A percentile compares a stretch with the other conserved stretches of the same genome.
Evolutionary conservation across 768 basidiomycete species (phyloP).

Genomic region (Mrakia frigida): DNA sequence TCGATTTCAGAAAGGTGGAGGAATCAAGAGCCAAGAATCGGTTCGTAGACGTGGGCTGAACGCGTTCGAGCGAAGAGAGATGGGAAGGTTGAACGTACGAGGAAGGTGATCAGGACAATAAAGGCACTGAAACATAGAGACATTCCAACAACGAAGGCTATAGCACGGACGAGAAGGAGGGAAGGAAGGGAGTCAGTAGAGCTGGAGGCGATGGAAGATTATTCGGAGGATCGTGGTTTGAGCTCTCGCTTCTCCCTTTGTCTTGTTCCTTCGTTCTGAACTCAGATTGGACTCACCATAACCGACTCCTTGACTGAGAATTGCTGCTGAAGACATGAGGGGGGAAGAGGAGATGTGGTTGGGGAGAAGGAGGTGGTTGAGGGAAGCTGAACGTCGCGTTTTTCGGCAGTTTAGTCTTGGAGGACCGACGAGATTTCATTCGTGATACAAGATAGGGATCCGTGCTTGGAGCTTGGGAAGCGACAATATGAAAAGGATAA

Average conservation of each 20-base stretch:
- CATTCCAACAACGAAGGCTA: not conserved
- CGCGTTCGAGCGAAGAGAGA: not conserved
- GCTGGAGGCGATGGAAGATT: too few species aligned
- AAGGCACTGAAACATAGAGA: not conserved
- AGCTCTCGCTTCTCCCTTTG: not conserved
- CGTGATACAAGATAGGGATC: too few species aligned
- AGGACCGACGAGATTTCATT: too few species aligned
- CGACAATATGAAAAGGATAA: too few species aligned
- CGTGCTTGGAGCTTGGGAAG: too few species aligned
- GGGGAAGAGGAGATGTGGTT: not conserved
- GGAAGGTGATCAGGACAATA: not conserved
- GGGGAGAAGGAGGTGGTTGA: too few species aligned
- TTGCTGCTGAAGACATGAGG: not conserved
- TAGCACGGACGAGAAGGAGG: not conserved
- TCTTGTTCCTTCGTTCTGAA: too few species aligned
- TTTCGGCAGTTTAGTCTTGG: too few species aligned
- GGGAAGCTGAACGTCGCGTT: too few species aligned
- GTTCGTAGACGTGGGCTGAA: not conserved
- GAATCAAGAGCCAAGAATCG: not conserved
- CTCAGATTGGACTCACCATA: not conserved
- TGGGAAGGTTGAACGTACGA: not conserved
- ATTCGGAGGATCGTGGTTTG: not conserved
- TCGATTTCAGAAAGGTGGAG: too few species aligned
- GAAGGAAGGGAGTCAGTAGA: not conserved
- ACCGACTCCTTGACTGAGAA: slow-evolving; percentile 13